Percentiles rank a stretch among this genome's conserved stretches.
Conservation (phyloP, 2,329 filamentous ascomycete genomes). For the Cercospora citrullina region DNA sequence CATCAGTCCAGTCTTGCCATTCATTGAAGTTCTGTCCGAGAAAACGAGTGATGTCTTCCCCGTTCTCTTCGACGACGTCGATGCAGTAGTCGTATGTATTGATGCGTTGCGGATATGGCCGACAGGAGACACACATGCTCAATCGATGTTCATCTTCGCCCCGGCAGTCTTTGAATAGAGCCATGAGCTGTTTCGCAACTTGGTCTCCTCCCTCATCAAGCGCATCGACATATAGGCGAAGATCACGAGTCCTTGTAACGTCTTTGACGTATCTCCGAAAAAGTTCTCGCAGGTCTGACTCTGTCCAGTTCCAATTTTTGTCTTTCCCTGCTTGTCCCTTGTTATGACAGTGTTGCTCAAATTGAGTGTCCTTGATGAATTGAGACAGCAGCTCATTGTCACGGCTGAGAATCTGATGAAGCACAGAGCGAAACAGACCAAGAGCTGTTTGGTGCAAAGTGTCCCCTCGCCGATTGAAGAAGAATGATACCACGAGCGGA, state of each 20-base stretch:
- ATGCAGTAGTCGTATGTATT: background rate
- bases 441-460: background rate
- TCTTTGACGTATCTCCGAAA: background rate
- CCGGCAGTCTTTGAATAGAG: background rate
- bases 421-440: background rate
- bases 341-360: background rate
- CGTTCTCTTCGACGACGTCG: background rate
- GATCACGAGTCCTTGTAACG: background rate
- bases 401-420: background rate
- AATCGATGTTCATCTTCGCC: background rate
- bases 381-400: background rate
- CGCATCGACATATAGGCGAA: background rate
- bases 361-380: background rate
- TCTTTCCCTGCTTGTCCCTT: background rate
- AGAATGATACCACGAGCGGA: background rate
- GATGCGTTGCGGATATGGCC: background rate
- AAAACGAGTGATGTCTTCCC: background rate
- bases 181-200: background rate
- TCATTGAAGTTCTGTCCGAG: background rate
- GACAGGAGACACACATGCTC: background rate
- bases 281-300: background rate
- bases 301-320: background rate
- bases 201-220: background rate
- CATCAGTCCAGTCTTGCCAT: background rate
- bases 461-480: background rate